Base-by-base conservation (phyloP, 345 rosid genomes). In the Capsella bursapastoris region DNA sequence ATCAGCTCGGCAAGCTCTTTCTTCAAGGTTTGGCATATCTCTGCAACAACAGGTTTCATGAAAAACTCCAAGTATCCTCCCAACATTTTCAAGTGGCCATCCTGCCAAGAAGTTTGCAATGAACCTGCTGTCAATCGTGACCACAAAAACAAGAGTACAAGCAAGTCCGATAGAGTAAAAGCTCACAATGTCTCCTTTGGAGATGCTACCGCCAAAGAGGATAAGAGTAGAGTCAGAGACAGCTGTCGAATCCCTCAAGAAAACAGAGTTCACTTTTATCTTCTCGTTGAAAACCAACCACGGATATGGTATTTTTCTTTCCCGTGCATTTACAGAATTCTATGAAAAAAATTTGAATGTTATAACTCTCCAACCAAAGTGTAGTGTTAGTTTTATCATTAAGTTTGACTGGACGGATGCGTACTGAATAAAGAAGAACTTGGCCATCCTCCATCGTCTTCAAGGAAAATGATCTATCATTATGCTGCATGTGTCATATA, bases 371-470 rank as follows among this genome's bases (percentile, higher is more conserved):
- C 72, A 69, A 71, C 50, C 51, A 53, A 66, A 70, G 44, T 45
- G 44, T 16, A 63, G 22, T 18, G 22, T 18, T 18, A 18, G 22
- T 18, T 18, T 3, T 1, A 59, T 50, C 29, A 51, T 59, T 57
- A 34, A 66, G n/a, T 49, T 37, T 58, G 5, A 66, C 7, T 59
- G 56, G 41, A 65, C 28, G 56, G 51, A n/a, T 10, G 79, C 96
- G 77, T 82, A 91, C 98, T 14, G 95, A 87, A 72, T 86, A 66
- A 31, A 94, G 86, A 81, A 89, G 93, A 72, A 91, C 98, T 66
- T 77, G 88, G 38, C 97, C 98, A 34, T 94, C 97, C 83, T 94
- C 98, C 98, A 94, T 91, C 11, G 98, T 94, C 89, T 91, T 94
- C 70, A 91, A 81, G 35, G 93, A 87, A 82, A 84, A 85, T 57